phyloP scores from a whole-genome alignment of 1,284 basidiomycete genomes.

The Wolfiporia cocos region DNA sequence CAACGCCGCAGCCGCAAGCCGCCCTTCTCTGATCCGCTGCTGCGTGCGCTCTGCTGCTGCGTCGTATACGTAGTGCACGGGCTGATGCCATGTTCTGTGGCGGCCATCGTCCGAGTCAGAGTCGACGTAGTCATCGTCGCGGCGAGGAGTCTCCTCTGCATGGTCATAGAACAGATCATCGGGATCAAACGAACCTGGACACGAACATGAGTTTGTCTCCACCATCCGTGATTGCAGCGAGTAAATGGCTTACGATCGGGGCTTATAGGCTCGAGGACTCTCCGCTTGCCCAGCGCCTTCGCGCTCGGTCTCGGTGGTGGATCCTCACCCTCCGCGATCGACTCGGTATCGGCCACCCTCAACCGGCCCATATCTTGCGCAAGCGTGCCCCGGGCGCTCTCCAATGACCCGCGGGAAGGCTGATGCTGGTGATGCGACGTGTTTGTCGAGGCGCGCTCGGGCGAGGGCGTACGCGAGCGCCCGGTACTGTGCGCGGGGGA shows the following conservation, averaged over 20 bases:
- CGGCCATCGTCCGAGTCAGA: slow-evolving; percentile 33
- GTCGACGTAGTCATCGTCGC: slow-evolving; percentile 26
- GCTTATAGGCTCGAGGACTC: slow-evolving; percentile 39
- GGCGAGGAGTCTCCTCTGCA: slow-evolving; percentile 21
- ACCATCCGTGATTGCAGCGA: neutral
- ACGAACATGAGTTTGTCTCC: neutral
- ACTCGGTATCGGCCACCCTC: slow-evolving; percentile 10
- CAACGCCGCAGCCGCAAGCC: slow-evolving; percentile 22
- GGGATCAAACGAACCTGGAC: slow-evolving; percentile 28
- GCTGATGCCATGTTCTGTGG: slow-evolving; percentile 30
- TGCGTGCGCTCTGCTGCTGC: slow-evolving; percentile 71
- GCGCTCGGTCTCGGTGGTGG: slow-evolving; percentile 46
- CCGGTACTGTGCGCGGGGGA: slow-evolving; percentile 39
- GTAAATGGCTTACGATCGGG: slow-evolving; percentile 35
- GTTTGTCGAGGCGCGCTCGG: slow-evolving; percentile 25
- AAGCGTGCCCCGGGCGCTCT: slow-evolving; percentile 8
- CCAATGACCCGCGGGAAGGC: slow-evolving; percentile 12
- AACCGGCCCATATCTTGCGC: slow-evolving; percentile 9
- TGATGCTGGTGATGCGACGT: neutral
- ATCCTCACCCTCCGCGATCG: slow-evolving; percentile 10
- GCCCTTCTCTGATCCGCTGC: slow-evolving; percentile 47
- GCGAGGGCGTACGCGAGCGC: slow-evolving; percentile 49
- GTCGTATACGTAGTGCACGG: slow-evolving; percentile 71
- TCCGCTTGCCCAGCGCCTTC: slow-evolving; percentile 77
- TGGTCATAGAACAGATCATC: slow-evolving; percentile 39